Evolutionary conservation across 495 filamentous ascomycete genomes (phyloP).

Genomic region (Aspergillus baeticus): DNA sequence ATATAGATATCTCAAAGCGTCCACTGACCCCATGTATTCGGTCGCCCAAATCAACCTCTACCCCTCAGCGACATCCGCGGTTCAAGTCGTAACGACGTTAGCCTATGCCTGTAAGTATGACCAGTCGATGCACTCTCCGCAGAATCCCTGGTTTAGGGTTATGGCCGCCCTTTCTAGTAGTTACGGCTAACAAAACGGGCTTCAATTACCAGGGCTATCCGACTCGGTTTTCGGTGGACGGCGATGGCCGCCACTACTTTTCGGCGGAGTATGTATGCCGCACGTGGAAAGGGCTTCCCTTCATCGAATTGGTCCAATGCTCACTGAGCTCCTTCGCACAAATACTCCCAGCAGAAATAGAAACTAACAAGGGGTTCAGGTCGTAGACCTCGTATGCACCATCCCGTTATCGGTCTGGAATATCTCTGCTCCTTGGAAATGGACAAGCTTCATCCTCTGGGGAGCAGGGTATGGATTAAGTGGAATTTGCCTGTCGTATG

Average conservation of each 20-base stretch:
- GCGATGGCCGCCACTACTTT: conserved; percentile 56
- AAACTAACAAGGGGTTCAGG: too few relatives aligned
- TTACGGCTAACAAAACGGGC: background rate
- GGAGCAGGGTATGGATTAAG: conserved; percentile 40
- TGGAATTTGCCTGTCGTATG: conserved; percentile 43
- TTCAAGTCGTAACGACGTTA: conserved; percentile 47
- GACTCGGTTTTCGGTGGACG: conserved; percentile 53
- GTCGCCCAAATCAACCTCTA: conserved; percentile 44
- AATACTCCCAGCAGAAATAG: too few relatives aligned
- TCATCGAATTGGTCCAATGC: too few relatives aligned
- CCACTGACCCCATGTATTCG: conserved; percentile 35
- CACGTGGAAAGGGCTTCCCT: too few relatives aligned
- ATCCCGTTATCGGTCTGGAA: conserved; percentile 43
- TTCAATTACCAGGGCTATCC: conserved; percentile 31
- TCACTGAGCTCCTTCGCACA: too few relatives aligned
- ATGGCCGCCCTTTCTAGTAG: too few relatives aligned
- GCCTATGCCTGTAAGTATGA: conserved; percentile 46
- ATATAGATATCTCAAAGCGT: conserved; percentile 27
- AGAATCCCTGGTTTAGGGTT: too few relatives aligned
- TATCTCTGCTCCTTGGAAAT: conserved; percentile 44
- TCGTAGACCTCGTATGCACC: conserved; percentile 16
- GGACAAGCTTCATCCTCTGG: conserved; percentile 40
- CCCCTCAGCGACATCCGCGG: conserved; percentile 44
- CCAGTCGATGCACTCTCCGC: too few relatives aligned
- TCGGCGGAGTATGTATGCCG: conserved; percentile 35